Evolutionary conservation across 2,329 filamentous ascomycete genomes (phyloP).

Genomic region (Nigrospora osmanthi): DNA sequence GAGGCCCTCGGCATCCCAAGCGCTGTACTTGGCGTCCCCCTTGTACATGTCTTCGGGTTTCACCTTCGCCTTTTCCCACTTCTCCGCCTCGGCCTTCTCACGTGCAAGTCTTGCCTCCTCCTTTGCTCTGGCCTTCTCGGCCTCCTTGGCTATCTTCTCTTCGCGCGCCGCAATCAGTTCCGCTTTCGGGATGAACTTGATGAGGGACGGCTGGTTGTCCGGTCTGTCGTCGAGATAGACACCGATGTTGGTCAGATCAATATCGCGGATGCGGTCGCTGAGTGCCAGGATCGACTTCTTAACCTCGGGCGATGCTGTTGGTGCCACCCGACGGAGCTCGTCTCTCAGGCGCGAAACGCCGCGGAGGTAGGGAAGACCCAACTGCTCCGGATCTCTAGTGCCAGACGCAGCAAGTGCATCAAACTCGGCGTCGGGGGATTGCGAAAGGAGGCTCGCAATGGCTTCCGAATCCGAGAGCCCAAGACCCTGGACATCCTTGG

Average conservation of each 20-base stretch:
- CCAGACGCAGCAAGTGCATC: constrained; percentile 34
- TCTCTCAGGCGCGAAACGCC: constrained; percentile 50
- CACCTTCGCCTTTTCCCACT: constrained; percentile 49
- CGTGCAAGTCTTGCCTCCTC: constrained; percentile 44
- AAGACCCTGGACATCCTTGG: constrained; percentile 35
- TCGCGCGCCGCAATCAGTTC: constrained; percentile 51
- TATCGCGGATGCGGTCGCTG: constrained; percentile 74
- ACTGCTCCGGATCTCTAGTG: constrained; percentile 41
- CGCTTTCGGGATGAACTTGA: constrained; percentile 54
- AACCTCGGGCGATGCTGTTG: constrained; percentile 35
- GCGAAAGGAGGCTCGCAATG: constrained; percentile 32
- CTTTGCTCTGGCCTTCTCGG: constrained; percentile 49
- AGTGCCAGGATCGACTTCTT: constrained; percentile 68
- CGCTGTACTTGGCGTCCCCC: constrained; percentile 52
- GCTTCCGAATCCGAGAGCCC: constrained; percentile 37
- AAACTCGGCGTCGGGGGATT: constrained; percentile 38
- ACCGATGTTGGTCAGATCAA: constrained; percentile 71
- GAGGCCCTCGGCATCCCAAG: constrained; percentile 77
- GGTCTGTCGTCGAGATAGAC: constrained; percentile 82
- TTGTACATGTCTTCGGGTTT: constrained; percentile 49
- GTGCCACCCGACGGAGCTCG: constrained; percentile 49
- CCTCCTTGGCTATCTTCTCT: constrained; percentile 52
- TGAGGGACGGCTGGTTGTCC: constrained; percentile 60
- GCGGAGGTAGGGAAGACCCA: constrained; percentile 48
- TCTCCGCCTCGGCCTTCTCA: constrained; percentile 44